Evolutionary conservation across 2,329 filamentous ascomycete genomes (phyloP).

Genomic region (Fusarium tricinctum): DNA sequence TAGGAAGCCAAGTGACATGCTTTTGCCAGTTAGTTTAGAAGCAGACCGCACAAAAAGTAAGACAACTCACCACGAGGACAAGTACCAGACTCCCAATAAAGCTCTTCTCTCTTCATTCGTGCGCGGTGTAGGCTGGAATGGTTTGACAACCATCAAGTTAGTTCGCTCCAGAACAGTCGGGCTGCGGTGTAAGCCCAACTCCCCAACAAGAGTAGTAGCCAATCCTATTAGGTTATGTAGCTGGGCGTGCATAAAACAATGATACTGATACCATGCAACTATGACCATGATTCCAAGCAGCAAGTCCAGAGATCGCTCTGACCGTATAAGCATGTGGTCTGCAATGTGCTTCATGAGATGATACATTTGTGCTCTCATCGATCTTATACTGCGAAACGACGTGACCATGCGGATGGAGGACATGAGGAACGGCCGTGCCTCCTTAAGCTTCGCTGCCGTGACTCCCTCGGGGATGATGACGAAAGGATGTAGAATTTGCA

Average conservation of each 20-base stretch:
- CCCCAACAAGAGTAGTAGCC: conserved; percentile 62
- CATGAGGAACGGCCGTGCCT: conserved; percentile 63
- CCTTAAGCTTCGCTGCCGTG: conserved; percentile 55
- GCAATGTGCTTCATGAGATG: conserved; percentile 61
- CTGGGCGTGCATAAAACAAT: conserved; percentile 67
- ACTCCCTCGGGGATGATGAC: conserved; percentile 58
- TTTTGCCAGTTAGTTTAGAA: conserved; percentile 41
- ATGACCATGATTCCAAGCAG: conserved; percentile 65
- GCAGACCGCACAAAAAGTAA: fast-evolving
- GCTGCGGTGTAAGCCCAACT: conserved; percentile 61
- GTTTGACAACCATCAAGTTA: conserved; percentile 59
- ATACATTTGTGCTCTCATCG: conserved; percentile 66
- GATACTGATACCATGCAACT: conserved; percentile 67
- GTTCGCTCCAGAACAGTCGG: conserved; percentile 60
- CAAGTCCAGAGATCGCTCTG: conserved; percentile 65
- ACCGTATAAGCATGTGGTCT: conserved; percentile 64
- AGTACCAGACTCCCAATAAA: conserved; percentile 67
- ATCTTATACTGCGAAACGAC: conserved; percentile 61
- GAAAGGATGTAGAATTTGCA: conserved; percentile 63
- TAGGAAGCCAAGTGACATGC: conserved; percentile 59
- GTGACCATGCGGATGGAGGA: conserved; percentile 65
- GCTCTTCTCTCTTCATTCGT: conserved; percentile 67
- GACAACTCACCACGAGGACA: conserved; percentile 64
- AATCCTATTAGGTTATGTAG: conserved; percentile 65
- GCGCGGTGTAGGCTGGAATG: conserved; percentile 55